These are phyloP conservation scores for Glomus cerebriforme DNA, from an alignment of 192 early-diverging fungal species.

Conservation along the genomic window DNA sequence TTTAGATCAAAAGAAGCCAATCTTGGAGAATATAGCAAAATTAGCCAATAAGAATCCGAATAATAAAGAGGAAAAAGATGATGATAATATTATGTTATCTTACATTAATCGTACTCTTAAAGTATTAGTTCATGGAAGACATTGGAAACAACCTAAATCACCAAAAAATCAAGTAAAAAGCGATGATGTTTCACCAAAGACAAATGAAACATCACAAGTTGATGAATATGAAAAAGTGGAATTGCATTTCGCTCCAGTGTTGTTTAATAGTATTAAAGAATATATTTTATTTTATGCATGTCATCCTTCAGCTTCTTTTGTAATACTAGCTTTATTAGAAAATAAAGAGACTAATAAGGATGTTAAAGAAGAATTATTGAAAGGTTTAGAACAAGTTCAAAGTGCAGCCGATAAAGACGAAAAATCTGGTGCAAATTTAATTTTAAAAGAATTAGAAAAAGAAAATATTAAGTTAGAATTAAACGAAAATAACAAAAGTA, in stretches of 20 bases:
- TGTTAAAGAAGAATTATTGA: conserved; percentile 18
- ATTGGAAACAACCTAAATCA: not conserved
- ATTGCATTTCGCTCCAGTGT: conserved; percentile 41
- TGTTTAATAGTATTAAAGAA: conserved; percentile 39
- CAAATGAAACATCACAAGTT: conserved; percentile 36
- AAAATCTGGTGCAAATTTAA: conserved; percentile 5
- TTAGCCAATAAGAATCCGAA: conserved; percentile 41
- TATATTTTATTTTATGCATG: conserved; percentile 38
- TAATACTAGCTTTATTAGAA: conserved; percentile 45
- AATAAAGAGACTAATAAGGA: conserved; percentile 42
- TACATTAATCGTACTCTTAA: conserved; percentile 57
- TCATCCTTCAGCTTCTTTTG: conserved; percentile 37
- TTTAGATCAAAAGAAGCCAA: conserved; percentile 45
- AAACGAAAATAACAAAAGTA: not conserved
- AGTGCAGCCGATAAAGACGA: not conserved
- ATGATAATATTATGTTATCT: conserved; percentile 47
- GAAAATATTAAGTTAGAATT: not conserved
- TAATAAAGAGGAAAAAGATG: conserved; percentile 29
- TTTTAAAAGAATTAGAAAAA: not conserved
- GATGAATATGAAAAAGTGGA: conserved; percentile 33
- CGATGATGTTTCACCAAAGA: not conserved
- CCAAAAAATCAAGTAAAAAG: not conserved
- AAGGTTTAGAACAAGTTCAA: not conserved
- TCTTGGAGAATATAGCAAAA: conserved; percentile 42
- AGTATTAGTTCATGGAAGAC: conserved; percentile 46